Conservation (phyloP, 192 early-diverging fungal genomes). For the Entomortierella chlamydospora region DNA sequence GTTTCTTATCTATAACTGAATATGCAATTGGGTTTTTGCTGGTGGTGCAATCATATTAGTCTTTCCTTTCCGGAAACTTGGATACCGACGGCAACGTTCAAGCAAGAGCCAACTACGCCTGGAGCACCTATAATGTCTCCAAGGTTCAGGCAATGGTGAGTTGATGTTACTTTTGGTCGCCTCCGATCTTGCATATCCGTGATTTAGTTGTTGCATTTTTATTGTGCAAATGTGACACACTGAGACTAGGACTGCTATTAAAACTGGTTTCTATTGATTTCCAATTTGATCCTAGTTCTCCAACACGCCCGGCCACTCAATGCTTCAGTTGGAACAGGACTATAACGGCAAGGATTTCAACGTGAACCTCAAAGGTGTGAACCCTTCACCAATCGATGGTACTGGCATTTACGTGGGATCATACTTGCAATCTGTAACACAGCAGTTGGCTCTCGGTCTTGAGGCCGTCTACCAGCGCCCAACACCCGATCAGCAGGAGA, state of each 20-base stretch:
- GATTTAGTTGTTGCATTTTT: too few relatives aligned
- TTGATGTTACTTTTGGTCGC: background rate
- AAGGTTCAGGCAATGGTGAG: conserved; percentile 72
- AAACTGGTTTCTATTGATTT: too few relatives aligned
- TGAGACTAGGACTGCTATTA: too few relatives aligned
- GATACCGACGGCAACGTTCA: conserved; percentile 92
- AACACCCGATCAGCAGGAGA: conserved; percentile 84
- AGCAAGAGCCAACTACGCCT: conserved; percentile 84
- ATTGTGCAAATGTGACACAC: too few relatives aligned
- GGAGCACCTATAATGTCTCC: conserved; percentile 74
- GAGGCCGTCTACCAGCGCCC: conserved; percentile 90
- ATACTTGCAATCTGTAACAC: conserved; percentile 92
- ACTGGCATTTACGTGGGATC: conserved; percentile 92
- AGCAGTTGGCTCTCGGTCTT: conserved; percentile 82
- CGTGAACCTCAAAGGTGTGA: conserved; percentile 92
- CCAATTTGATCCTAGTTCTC: conserved; percentile 64
- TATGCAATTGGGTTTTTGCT: background rate
- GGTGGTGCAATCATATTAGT: conserved; percentile 53
- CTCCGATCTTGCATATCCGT: background rate
- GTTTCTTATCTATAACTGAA: background rate
- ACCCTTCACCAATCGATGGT: conserved; percentile 90
- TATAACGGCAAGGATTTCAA: conserved; percentile 91
- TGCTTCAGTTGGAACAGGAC: conserved; percentile 94
- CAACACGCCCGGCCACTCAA: conserved; percentile 82
- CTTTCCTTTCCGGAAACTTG: conserved; percentile 92